A percentile compares a stretch with the other conserved stretches of the same genome.
Evolutionary conservation across 345 rosid species (phyloP).

Genomic region (Odontarrhena argentea): DNA sequence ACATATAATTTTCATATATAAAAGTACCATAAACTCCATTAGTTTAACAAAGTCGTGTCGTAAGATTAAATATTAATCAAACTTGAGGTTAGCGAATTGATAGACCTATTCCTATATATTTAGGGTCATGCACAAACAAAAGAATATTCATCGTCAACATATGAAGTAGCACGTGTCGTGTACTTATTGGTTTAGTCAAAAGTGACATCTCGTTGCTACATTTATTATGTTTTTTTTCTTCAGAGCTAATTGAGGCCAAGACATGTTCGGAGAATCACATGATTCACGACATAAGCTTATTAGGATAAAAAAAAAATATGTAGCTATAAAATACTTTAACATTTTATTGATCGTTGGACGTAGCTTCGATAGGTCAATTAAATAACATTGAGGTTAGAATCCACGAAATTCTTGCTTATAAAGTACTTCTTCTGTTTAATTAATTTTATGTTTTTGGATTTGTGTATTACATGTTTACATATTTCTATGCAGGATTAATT

Average conservation of each 20-base stretch:
- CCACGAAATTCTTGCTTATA: not conserved
- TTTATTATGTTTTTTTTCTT: not conserved
- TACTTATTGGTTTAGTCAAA: constrained; percentile 9
- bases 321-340: not conserved
- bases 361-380: constrained; percentile 21
- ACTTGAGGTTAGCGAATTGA: not conserved
- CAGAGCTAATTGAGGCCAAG: constrained; percentile 30
- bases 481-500: too few species aligned
- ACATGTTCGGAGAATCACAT: constrained; percentile 37
- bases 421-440: not conserved
- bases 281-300: constrained; percentile 35
- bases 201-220: constrained; percentile 28
- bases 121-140: not conserved
- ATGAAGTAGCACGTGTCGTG: constrained; percentile 17
- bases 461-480: not conserved
- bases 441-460: not conserved
- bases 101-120: not conserved
- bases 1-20: too few species aligned
- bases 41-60: too few species aligned
- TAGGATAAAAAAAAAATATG: not conserved
- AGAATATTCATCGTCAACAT: constrained; percentile 22
- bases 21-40: too few species aligned
- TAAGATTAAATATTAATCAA: not conserved
- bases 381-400: constrained; percentile 3
- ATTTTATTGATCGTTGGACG: constrained; percentile 6